Evolutionary conservation across 768 basidiomycete genomes (phyloP), one percentile per base, ranked within the genome.

Genomic region (Hysterangium stoloniferum): DNA sequence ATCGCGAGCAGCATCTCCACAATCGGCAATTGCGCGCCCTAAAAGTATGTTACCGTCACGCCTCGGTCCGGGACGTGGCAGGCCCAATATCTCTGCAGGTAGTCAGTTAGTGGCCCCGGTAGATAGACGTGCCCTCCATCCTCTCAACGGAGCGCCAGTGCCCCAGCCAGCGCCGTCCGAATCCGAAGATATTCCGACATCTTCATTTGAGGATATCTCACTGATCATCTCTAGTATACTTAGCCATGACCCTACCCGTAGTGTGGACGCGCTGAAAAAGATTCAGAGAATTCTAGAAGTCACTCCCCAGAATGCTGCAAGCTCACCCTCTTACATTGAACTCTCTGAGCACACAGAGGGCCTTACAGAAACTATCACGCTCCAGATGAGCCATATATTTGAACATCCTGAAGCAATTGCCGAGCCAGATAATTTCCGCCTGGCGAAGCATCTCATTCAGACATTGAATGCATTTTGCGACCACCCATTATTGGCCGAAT

Each of bases 361-460:
- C 12, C 69, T 99, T 37, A 79, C 95, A 28, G 90, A 94, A 62
- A 91, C 90, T 1, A 84, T 99, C 59, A 86, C 88, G 3, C 72
- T 88, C 22, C 87, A 94, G 61, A 90, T 95, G 88, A 78, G 86
- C 8, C 87, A 91, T 63, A 82, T 92, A 17, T 98, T 97, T 62
- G 88, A 92, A 45, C 77, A 79, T 41, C 82, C 82, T 1, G 80
- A 86, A 25, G 81, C 88, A 47, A 69, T 94, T 33, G 66, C 80
- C 20, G 69, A 78, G 12, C 81, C 84, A 15, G 83, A 86, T 55
- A 90, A 91, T 59, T 93, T 96, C 69, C 79, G 96, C 34, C 73
- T 99, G 7, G 91, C 94, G 41, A 99, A 99, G 66, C 96, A 98
- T 65, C 78, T 98, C 47, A 95, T 98, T 55, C 94, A 97, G 65